Evolutionary conservation across 805 yeast species (phyloP).

Genomic region (Sugiyamaella americana): DNA sequence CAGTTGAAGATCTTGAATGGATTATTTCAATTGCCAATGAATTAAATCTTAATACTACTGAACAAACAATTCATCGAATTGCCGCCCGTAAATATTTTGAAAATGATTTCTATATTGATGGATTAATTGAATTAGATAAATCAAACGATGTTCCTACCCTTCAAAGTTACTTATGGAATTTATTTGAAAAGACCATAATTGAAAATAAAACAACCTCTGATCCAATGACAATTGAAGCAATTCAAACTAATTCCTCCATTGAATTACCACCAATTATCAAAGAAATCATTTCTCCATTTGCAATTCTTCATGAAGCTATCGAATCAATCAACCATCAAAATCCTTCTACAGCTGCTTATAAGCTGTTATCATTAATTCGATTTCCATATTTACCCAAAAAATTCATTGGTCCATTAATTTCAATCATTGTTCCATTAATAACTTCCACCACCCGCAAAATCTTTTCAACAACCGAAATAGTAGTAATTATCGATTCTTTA

Average conservation of each 20-base stretch:
- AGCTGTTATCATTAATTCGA: slow-evolving; percentile 23
- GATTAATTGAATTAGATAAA: slow-evolving; percentile 23
- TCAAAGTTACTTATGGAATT: slow-evolving; percentile 22
- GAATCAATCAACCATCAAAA: slow-evolving; percentile 7
- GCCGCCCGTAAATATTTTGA: slow-evolving; percentile 14
- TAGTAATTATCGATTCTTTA: slow-evolving; percentile 18
- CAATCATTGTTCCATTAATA: slow-evolving; percentile 17
- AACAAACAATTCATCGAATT: slow-evolving; percentile 7
- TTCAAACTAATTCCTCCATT: slow-evolving; percentile 6
- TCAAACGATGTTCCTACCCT: slow-evolving; percentile 20
- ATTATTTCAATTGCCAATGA: slow-evolving; percentile 5
- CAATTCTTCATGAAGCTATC: slow-evolving; percentile 23
- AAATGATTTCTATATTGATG: slow-evolving; percentile 18
- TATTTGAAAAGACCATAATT: slow-evolving; percentile 24
- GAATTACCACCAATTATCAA: slow-evolving; percentile 20
- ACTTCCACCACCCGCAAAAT: slow-evolving; percentile 12
- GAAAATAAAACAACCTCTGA: slow-evolving; percentile 13
- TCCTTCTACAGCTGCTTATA: slow-evolving; percentile 17
- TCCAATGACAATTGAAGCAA: slow-evolving; percentile 8
- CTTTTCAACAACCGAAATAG: slow-evolving; percentile 16
- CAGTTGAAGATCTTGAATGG: slow-evolving; percentile 18
- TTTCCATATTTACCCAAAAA: slow-evolving; percentile 27
- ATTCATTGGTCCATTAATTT: slow-evolving; percentile 18
- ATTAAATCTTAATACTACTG: slow-evolving; percentile 6
- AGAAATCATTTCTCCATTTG: slow-evolving; percentile 31